Evolutionary conservation across 2,329 filamentous ascomycete species (phyloP).

Genomic region (Fusarium pilosicola): DNA sequence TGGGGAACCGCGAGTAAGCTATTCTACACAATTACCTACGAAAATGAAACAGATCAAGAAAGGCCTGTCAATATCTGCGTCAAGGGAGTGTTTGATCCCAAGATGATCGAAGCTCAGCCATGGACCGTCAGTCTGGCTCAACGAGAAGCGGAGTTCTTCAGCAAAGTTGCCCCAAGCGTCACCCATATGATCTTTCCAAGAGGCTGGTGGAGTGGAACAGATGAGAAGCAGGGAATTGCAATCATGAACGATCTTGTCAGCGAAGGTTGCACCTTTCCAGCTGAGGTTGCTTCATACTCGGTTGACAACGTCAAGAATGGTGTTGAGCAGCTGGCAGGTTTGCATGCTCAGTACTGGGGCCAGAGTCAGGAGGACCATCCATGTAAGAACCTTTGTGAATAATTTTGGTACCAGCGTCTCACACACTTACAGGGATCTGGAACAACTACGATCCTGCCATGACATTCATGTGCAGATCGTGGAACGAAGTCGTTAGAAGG

Average conservation of each 20-base stretch:
- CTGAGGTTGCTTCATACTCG: conserved; percentile 46
- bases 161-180: conserved; percentile 47
- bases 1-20: conserved; percentile 46
- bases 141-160: conserved; percentile 52
- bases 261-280: conserved; percentile 48
- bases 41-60: conserved; percentile 30
- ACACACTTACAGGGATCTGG: conserved; percentile 38
- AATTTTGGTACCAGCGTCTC: not conserved
- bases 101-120: conserved; percentile 43
- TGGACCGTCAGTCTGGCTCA: conserved; percentile 45
- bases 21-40: conserved; percentile 44
- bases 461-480: conserved; percentile 45
- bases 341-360: conserved; percentile 52
- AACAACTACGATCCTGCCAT: conserved; percentile 53
- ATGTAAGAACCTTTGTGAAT: conserved; percentile 9
- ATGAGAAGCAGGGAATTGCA: conserved; percentile 50
- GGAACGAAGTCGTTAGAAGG: conserved; percentile 46
- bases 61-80: conserved; percentile 44
- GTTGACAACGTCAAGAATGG: conserved; percentile 48
- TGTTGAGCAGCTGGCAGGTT: conserved; percentile 52
- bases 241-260: conserved; percentile 51
- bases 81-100: conserved; percentile 53
- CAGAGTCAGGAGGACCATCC: conserved; percentile 46
- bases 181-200: conserved; percentile 48
- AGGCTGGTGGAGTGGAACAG: conserved; percentile 51